These are phyloP conservation scores for Tolypocladium nubicola DNA, from an alignment of 2,329 filamentous ascomycete genomes.

Conservation along the genomic window DNA sequence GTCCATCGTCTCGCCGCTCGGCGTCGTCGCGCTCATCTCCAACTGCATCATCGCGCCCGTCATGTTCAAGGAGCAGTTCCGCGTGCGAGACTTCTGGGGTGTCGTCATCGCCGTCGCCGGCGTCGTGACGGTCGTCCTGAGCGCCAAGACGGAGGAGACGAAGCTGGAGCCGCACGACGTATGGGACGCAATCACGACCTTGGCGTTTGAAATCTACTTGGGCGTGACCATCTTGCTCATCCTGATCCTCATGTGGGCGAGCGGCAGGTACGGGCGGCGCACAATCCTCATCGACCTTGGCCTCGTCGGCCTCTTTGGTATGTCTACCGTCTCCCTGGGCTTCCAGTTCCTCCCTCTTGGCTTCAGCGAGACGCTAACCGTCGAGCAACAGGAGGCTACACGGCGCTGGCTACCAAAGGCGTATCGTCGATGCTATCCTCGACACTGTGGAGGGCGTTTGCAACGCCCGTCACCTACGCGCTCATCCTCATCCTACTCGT, in stretches of 20 bases:
- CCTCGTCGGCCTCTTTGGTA: constrained; percentile 87
- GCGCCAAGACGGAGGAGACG: constrained; percentile 78
- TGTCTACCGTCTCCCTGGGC: constrained; percentile 16
- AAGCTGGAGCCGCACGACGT: constrained; percentile 87
- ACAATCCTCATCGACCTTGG: constrained; percentile 89
- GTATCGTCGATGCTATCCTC: constrained; percentile 91
- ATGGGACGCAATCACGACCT: constrained; percentile 75
- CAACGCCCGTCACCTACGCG: constrained; percentile 84
- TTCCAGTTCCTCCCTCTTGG: neutral
- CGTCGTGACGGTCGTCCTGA: constrained; percentile 86
- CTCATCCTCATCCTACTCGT: constrained; percentile 68
- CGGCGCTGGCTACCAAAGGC: constrained; percentile 92
- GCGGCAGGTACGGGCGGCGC: constrained; percentile 70
- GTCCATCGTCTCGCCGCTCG: constrained; percentile 91
- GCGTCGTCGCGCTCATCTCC: constrained; percentile 91
- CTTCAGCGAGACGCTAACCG: neutral
- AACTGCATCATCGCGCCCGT: constrained; percentile 96
- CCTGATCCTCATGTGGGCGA: constrained; percentile 66
- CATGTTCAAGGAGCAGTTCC: constrained; percentile 85
- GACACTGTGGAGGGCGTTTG: constrained; percentile 77
- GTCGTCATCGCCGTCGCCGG: constrained; percentile 80
- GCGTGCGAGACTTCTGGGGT: constrained; percentile 74
- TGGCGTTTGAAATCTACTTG: constrained; percentile 87
- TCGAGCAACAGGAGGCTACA: constrained; percentile 66
- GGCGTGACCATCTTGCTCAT: constrained; percentile 68